phyloP scores from a whole-genome alignment of 1,284 basidiomycete species.

The Marasmius tenuissimus region DNA sequence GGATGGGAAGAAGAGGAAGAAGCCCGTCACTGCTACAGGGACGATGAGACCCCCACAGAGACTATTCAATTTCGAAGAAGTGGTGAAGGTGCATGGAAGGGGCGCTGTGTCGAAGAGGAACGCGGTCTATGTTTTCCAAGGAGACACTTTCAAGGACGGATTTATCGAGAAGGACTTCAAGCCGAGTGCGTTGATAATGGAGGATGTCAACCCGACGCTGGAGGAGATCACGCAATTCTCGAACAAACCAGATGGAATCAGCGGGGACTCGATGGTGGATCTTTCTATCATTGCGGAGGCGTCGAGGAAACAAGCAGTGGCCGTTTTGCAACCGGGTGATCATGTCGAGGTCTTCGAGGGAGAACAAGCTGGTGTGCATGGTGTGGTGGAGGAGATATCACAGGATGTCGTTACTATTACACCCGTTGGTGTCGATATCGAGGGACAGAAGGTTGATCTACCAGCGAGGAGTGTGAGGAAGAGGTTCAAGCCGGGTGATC shows the following conservation, averaged over 20 bases:
- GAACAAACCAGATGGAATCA: constrained; percentile 38
- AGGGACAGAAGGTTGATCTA: constrained; percentile 84
- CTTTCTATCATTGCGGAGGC: constrained; percentile 87
- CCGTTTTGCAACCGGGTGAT: constrained; percentile 95
- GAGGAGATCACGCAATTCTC: constrained; percentile 93
- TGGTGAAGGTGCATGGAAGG: constrained; percentile 83
- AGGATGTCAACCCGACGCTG: constrained; percentile 93
- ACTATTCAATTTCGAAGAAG: constrained; percentile 94
- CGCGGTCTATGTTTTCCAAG: constrained; percentile 82
- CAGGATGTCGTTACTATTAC: constrained; percentile 88
- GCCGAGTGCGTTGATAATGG: constrained; percentile 75
- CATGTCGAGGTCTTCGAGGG: constrained; percentile 98
- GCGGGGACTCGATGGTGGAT: constrained; percentile 63
- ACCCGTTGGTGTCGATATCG: constrained; percentile 80
- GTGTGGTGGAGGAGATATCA: constrained; percentile 87
- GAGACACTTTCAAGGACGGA: constrained; percentile 92
- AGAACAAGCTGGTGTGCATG: constrained; percentile 91
- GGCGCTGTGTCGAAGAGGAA: constrained; percentile 74
- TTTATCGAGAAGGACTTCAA: constrained; percentile 98
- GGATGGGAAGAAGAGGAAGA: constrained; percentile 69
- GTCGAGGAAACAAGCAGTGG: constrained; percentile 82
- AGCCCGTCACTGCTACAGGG: constrained; percentile 42
- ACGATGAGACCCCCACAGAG: constrained; percentile 86
- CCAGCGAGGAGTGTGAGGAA: constrained; percentile 91
- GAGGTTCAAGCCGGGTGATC: constrained; percentile 95